A percentile compares a stretch with the other conserved stretches of the same genome.
phyloP scores from a whole-genome alignment of 1,139 yeast genomes.

The Protomyces lactucae-debilis region DNA sequence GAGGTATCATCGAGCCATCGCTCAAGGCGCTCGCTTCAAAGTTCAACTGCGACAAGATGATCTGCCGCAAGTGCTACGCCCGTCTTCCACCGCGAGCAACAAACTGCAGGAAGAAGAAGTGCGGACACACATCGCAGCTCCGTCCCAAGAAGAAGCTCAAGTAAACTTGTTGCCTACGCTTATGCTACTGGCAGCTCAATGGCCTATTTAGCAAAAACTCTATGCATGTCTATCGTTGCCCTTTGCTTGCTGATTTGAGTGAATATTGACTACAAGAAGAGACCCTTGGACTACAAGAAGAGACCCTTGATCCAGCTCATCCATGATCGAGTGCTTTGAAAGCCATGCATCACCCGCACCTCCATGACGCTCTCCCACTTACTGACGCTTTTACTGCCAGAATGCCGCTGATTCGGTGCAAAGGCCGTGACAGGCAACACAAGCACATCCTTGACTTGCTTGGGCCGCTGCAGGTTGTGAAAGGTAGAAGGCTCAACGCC shows the following conservation, averaged over 20 bases:
- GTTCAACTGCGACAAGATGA: slow-evolving; percentile 99
- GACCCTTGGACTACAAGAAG: background rate
- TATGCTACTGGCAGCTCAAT: background rate
- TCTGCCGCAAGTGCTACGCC: slow-evolving; percentile 98
- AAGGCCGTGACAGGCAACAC: slow-evolving; percentile 81
- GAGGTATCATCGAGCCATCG: slow-evolving; percentile 98
- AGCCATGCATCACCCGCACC: slow-evolving; percentile 22
- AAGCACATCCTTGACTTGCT: slow-evolving; percentile 70
- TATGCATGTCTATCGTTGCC: background rate
- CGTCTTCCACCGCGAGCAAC: slow-evolving; percentile 99
- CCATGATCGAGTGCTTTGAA: slow-evolving; percentile 9
- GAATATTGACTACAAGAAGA: background rate
- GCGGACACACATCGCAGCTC: slow-evolving; percentile 96
- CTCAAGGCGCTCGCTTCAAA: slow-evolving; percentile 98
- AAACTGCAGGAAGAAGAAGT: slow-evolving; percentile 99
- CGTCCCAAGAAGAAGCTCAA: slow-evolving; percentile 88
- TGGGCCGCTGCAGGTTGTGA: slow-evolving; percentile 62
- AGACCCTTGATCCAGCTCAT: background rate
- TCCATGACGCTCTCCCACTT: slow-evolving; percentile 50
- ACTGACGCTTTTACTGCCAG: slow-evolving; percentile 61
- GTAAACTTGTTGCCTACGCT: slow-evolving; percentile 50
- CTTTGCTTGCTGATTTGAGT: background rate
- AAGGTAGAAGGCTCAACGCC: background rate
- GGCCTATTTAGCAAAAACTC: background rate
- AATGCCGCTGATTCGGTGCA: slow-evolving; percentile 70